Conservation (phyloP, 495 filamentous ascomycete genomes). For the Aspergillus indologenus region DNA sequence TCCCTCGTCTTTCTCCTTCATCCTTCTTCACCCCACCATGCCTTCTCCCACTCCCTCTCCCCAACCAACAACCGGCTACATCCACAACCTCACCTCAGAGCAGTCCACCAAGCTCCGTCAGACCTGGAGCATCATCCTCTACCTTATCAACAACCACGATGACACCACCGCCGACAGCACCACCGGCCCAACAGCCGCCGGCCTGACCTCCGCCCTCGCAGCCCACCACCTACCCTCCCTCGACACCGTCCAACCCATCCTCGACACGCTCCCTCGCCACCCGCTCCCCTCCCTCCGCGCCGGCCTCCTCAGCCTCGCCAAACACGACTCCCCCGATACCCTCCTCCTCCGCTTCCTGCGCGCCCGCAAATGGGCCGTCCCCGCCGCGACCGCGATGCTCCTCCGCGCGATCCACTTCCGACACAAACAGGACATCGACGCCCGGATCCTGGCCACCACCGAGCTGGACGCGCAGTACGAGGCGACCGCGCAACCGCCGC, state of each 20-base stretch:
- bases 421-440: slow-evolving; percentile 70
- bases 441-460: slow-evolving; percentile 72
- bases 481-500: not conserved
- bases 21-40: slow-evolving; percentile 9
- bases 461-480: slow-evolving; percentile 57
- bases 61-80: slow-evolving; percentile 57
- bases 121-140: slow-evolving; percentile 73
- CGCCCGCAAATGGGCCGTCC: slow-evolving; percentile 91
- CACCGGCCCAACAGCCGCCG: slow-evolving; percentile 15
- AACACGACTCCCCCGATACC: slow-evolving; percentile 88
- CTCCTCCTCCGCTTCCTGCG: slow-evolving; percentile 87
- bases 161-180: slow-evolving; percentile 24
- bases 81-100: slow-evolving; percentile 77
- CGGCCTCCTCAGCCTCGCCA: slow-evolving; percentile 81
- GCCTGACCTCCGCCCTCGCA: slow-evolving; percentile 19
- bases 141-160: slow-evolving; percentile 59
- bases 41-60: slow-evolving; percentile 12
- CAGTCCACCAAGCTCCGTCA: slow-evolving; percentile 81
- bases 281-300: slow-evolving; percentile 67
- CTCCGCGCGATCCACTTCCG: slow-evolving; percentile 89
- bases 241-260: slow-evolving; percentile 29
- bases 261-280: slow-evolving; percentile 35
- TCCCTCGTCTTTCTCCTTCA: not conserved
- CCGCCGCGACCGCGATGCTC: slow-evolving; percentile 86
- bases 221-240: slow-evolving; percentile 24